Conservation (phyloP, 1,284 basidiomycete genomes). For the Austroboletus novae-zelandiae region DNA sequence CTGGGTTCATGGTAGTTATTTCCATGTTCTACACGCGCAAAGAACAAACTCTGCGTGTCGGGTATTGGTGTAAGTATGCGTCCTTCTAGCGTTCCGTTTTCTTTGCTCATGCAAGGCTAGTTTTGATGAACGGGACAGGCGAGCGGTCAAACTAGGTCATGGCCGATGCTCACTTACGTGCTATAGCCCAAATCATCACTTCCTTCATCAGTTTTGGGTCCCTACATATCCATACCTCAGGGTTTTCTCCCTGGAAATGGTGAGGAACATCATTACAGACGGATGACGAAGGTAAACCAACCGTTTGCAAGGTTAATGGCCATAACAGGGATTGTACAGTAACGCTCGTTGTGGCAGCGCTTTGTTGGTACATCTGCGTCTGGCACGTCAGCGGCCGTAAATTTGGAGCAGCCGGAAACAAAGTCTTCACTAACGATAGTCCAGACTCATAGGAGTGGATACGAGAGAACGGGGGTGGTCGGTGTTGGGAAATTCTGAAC, state of each 20-base stretch:
- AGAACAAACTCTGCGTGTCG: constrained; percentile 73
- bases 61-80: constrained; percentile 76
- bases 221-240: constrained; percentile 53
- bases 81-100: background rate
- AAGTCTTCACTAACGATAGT: background rate
- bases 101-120: constrained; percentile 28
- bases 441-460: background rate
- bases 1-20: constrained; percentile 73
- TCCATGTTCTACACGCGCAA: constrained; percentile 79
- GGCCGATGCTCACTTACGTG: constrained; percentile 2
- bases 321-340: constrained; percentile 64
- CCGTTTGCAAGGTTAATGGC: constrained; percentile 61
- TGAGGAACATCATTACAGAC: constrained; percentile 22
- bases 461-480: too few relatives aligned
- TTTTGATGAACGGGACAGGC: constrained; percentile 57
- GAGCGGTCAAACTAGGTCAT: background rate
- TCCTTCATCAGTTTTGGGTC: constrained; percentile 71
- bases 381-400: constrained; percentile 34
- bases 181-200: constrained; percentile 60
- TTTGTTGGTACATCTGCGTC: constrained; percentile 60
- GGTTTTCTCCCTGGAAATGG: constrained; percentile 71
- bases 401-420: background rate
- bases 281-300: background rate
- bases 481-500: too few relatives aligned
- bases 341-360: constrained; percentile 49